Percentiles rank a stretch among this genome's conserved stretches.
These are phyloP conservation scores for Aspergillus sp. DNA, from an alignment of 2,329 filamentous ascomycete species.

Conservation along the genomic window DNA sequence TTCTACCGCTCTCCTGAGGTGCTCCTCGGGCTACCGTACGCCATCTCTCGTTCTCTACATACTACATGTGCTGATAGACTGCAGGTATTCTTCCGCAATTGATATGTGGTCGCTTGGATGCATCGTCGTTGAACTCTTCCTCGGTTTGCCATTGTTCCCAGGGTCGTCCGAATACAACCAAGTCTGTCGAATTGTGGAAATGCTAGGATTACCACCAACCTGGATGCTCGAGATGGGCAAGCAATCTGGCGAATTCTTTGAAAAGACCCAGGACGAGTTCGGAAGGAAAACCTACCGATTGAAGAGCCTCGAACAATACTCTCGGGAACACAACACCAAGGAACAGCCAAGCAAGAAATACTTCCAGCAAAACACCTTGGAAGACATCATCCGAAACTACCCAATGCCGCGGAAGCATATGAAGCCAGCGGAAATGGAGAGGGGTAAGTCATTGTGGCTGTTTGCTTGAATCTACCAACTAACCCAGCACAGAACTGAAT, in stretches of 20 bases:
- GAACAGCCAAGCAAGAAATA: slow-evolving; percentile 99
- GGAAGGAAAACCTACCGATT: slow-evolving; percentile 86
- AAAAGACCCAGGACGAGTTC: slow-evolving; percentile 88
- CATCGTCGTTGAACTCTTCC: slow-evolving; percentile 95
- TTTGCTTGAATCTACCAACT: slow-evolving; percentile 15
- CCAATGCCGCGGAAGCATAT: slow-evolving; percentile 99
- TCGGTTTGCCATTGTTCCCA: slow-evolving; percentile 90
- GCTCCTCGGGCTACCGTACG: slow-evolving; percentile 77
- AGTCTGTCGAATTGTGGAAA: slow-evolving; percentile 93
- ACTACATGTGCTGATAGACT: background rate
- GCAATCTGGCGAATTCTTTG: slow-evolving; percentile 95
- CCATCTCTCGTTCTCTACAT: slow-evolving; percentile 5
- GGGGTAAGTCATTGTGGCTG: slow-evolving; percentile 62
- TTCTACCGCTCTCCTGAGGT: slow-evolving; percentile 98
- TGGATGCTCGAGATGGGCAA: slow-evolving; percentile 99
- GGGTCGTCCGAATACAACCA: slow-evolving; percentile 99
- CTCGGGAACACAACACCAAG: slow-evolving; percentile 90
- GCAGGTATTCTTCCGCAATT: slow-evolving; percentile 88
- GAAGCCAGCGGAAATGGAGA: slow-evolving; percentile 93
- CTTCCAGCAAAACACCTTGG: slow-evolving; percentile 88
- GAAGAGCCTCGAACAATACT: slow-evolving; percentile 98
- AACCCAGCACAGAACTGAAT: slow-evolving; percentile 76
- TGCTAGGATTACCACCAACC: slow-evolving; percentile 92
- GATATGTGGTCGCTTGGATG: slow-evolving; percentile 99
- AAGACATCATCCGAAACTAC: slow-evolving; percentile 96